Conservation (phyloP, 1,284 basidiomycete genomes). For the Porodaedalea pini region DNA sequence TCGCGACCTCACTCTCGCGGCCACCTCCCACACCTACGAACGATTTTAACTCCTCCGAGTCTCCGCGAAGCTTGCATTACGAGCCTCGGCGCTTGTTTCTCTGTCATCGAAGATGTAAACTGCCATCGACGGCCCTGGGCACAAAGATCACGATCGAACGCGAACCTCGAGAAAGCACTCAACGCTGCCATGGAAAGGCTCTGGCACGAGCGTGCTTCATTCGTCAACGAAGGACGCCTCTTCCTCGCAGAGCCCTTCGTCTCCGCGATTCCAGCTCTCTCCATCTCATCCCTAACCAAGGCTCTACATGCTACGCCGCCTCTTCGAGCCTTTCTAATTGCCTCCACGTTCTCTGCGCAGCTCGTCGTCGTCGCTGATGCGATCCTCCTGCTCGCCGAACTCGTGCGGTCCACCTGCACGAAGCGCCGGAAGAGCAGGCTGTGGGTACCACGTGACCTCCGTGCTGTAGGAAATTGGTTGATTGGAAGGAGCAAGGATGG, state of each 20-base stretch:
- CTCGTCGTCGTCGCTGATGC: slow-evolving; percentile 40
- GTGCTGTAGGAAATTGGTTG: slow-evolving; percentile 35
- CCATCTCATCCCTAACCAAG: not conserved
- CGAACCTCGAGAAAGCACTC: slow-evolving; percentile 33
- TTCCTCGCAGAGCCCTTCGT: slow-evolving; percentile 46
- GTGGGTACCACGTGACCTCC: slow-evolving; percentile 49
- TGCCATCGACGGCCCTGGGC: slow-evolving; percentile 40
- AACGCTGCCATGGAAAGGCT: slow-evolving; percentile 38
- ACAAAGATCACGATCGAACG: slow-evolving; percentile 19
- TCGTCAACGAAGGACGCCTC: slow-evolving; percentile 38
- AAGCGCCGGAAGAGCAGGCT: slow-evolving; percentile 40
- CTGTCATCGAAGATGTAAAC: slow-evolving; percentile 44
- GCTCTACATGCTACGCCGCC: slow-evolving; percentile 26
- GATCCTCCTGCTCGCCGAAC: slow-evolving; percentile 42
- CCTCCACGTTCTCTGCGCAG: slow-evolving; percentile 46
- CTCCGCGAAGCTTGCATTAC: slow-evolving; percentile 38
- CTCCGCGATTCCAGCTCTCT: slow-evolving; percentile 26
- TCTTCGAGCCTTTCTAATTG: slow-evolving; percentile 42
- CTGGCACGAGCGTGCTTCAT: slow-evolving; percentile 36
- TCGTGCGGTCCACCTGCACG: slow-evolving; percentile 37
- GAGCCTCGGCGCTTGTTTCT: slow-evolving; percentile 33
- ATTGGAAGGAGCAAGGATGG: slow-evolving; percentile 27
- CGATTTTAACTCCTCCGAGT: slow-evolving; percentile 39
- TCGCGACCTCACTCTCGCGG: slow-evolving; percentile 33
- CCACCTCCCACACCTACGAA: slow-evolving; percentile 46